Evolutionary conservation across 2,329 filamentous ascomycete species (phyloP).

Genomic region (Thelonectria olida): DNA sequence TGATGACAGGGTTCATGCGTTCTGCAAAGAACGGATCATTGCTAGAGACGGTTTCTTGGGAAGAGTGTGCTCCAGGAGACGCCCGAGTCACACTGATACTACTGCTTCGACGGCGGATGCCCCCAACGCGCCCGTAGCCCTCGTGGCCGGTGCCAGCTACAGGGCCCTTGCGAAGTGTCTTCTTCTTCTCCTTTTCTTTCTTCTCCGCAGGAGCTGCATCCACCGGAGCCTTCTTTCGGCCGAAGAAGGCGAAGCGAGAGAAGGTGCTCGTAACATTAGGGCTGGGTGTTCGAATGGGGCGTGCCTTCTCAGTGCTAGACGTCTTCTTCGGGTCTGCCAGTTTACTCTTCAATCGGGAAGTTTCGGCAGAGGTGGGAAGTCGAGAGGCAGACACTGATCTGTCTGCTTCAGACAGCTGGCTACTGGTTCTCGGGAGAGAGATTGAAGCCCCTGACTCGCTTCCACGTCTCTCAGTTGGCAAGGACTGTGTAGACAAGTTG

Average conservation of each 20-base stretch:
- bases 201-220: slow-evolving; percentile 61
- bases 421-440: slow-evolving; percentile 47
- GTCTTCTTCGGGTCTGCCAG: slow-evolving; percentile 32
- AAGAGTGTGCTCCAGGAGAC: slow-evolving; percentile 54
- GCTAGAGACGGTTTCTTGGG: slow-evolving; percentile 61
- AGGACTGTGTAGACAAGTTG: slow-evolving; percentile 63
- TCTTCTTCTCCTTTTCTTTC: slow-evolving; percentile 54
- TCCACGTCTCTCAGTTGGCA: slow-evolving; percentile 56
- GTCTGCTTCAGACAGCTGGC: slow-evolving; percentile 41
- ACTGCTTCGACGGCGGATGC: slow-evolving; percentile 69
- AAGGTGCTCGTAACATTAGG: slow-evolving; percentile 65
- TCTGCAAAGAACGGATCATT: slow-evolving; percentile 68
- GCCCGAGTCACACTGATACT: slow-evolving; percentile 62
- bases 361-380: slow-evolving; percentile 36
- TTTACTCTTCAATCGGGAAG: slow-evolving; percentile 20
- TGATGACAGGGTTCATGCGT: slow-evolving; percentile 72
- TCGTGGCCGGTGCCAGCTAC: slow-evolving; percentile 95
- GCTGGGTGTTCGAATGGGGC: slow-evolving; percentile 57
- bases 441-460: slow-evolving; percentile 50
- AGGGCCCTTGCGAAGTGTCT: slow-evolving; percentile 74
- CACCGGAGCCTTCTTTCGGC: slow-evolving; percentile 72
- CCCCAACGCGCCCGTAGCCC: slow-evolving; percentile 76
- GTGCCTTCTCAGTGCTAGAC: slow-evolving; percentile 29
- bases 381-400: slow-evolving; percentile 46
- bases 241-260: slow-evolving; percentile 81